A percentile compares a stretch with the other conserved stretches of the same genome.
These are phyloP conservation scores for Apiotrichum montevideense DNA, from an alignment of 1,284 basidiomycete genomes.

Conservation along the genomic window DNA sequence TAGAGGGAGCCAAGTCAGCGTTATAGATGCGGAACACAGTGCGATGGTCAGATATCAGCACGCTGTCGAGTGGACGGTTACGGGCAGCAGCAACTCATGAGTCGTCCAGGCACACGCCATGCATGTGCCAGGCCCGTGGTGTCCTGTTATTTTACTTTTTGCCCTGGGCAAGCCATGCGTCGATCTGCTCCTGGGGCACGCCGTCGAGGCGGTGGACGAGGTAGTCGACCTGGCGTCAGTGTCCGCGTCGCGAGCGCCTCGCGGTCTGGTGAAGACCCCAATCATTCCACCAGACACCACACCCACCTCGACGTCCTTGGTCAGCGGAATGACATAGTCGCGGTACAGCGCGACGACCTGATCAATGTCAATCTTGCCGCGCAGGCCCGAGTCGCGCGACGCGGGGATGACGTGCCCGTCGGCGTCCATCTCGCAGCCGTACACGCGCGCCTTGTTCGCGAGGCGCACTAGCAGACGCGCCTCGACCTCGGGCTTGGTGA, in stretches of 20 bases:
- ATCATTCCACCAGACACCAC: background rate
- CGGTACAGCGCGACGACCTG: constrained; percentile 89
- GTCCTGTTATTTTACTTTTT: background rate
- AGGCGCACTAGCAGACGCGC: constrained; percentile 76
- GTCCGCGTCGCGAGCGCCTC: too few species aligned
- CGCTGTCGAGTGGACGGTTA: too few species aligned
- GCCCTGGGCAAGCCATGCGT: constrained; percentile 51
- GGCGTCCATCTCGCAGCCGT: constrained; percentile 80
- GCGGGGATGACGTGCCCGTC: constrained; percentile 56
- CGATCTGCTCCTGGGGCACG: constrained; percentile 70
- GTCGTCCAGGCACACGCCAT: too few species aligned
- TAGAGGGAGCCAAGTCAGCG: too few species aligned
- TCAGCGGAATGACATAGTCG: constrained; percentile 91
- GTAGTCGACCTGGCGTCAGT: constrained; percentile 71
- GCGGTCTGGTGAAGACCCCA: too few species aligned
- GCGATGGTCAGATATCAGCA: too few species aligned
- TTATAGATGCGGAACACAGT: too few species aligned
- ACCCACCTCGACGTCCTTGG: constrained; percentile 94
- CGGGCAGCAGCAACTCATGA: too few species aligned
- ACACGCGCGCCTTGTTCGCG: constrained; percentile 83
- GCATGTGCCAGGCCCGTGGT: too few species aligned
- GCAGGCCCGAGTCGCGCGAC: constrained; percentile 31
- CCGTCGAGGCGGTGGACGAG: constrained; percentile 77
- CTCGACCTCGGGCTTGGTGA: constrained; percentile 96
- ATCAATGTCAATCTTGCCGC: constrained; percentile 79